phyloP scores from a whole-genome alignment of 176 grass and related monocot genomes.

The Typha latifolia region DNA sequence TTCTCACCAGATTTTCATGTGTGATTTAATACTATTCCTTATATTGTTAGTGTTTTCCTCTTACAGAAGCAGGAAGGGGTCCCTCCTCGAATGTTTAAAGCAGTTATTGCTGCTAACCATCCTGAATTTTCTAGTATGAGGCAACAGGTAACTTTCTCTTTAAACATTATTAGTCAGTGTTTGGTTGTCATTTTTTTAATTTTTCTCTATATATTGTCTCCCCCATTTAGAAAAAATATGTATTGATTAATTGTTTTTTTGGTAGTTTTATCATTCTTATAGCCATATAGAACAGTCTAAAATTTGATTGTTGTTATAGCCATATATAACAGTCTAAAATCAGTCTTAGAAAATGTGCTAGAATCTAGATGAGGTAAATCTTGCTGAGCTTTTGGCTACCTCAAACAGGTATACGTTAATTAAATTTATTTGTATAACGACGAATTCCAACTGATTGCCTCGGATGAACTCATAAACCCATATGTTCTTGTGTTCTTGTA shows the following conservation, averaged over 20 bases:
- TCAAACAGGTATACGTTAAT: too few relatives aligned
- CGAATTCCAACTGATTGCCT: too few relatives aligned
- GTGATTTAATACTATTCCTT: background rate
- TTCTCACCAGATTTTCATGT: background rate
- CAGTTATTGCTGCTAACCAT: slow-evolving; percentile 80
- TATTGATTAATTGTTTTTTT: too few relatives aligned
- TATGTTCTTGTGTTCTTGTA: background rate
- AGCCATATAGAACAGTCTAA: too few relatives aligned
- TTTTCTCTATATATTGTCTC: background rate
- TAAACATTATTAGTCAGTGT: slow-evolving; percentile 2
- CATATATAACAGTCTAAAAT: too few relatives aligned
- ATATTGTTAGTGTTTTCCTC: background rate
- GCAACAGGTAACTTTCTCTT: slow-evolving; percentile 56
- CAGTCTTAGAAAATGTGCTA: too few relatives aligned
- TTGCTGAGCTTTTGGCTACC: too few relatives aligned
- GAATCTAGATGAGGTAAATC: too few relatives aligned
- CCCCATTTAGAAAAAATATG: background rate
- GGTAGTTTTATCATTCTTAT: too few relatives aligned
- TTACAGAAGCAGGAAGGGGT: slow-evolving; percentile 79
- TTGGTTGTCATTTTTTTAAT: background rate
- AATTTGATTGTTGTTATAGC: too few relatives aligned
- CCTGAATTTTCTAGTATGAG: slow-evolving; percentile 94
- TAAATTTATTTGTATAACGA: too few relatives aligned
- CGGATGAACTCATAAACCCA: too few relatives aligned
- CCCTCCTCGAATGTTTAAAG: slow-evolving; percentile 91